A percentile compares a stretch with the other conserved stretches of the same genome.
Conservation (phyloP, 139 green algal genomes). For the Zygnema circumcarinatum region DNA sequence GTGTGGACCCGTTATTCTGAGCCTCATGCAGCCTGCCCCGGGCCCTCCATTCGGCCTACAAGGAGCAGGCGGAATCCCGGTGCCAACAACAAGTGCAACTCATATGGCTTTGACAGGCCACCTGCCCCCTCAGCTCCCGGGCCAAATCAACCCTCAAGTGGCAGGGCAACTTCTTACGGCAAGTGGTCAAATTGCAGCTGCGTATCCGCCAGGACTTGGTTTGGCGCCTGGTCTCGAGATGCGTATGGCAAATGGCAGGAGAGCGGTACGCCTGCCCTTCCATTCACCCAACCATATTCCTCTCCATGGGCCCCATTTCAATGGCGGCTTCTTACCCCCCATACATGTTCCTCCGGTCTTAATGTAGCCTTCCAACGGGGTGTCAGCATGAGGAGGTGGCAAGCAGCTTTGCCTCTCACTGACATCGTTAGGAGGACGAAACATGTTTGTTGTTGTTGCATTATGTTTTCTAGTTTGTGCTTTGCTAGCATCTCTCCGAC, state of each 20-base stretch:
- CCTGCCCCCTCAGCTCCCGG: not conserved
- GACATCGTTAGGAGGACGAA: too few relatives aligned
- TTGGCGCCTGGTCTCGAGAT: not conserved
- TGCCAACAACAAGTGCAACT: not conserved
- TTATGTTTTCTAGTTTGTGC: too few relatives aligned
- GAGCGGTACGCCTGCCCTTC: not conserved
- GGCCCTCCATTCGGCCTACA: not conserved
- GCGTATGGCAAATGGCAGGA: not conserved
- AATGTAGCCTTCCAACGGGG: too few relatives aligned
- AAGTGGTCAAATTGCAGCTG: not conserved
- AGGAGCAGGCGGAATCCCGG: not conserved
- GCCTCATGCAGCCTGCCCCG: not conserved
- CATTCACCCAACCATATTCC: not conserved
- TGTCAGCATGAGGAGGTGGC: too few relatives aligned
- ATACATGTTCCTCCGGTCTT: not conserved
- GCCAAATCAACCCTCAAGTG: not conserved
- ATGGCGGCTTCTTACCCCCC: not conserved
- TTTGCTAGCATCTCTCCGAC: too few relatives aligned
- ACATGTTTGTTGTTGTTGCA: too few relatives aligned
- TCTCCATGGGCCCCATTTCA: not conserved
- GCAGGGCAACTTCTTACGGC: not conserved
- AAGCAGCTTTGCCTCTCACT: too few relatives aligned
- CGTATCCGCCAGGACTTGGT: not conserved
- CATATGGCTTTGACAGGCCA: not conserved
- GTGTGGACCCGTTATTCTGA: not conserved